Base-by-base conservation (phyloP, 2,329 filamentous ascomycete genomes). In the Aspergillus spinulosporus region DNA sequence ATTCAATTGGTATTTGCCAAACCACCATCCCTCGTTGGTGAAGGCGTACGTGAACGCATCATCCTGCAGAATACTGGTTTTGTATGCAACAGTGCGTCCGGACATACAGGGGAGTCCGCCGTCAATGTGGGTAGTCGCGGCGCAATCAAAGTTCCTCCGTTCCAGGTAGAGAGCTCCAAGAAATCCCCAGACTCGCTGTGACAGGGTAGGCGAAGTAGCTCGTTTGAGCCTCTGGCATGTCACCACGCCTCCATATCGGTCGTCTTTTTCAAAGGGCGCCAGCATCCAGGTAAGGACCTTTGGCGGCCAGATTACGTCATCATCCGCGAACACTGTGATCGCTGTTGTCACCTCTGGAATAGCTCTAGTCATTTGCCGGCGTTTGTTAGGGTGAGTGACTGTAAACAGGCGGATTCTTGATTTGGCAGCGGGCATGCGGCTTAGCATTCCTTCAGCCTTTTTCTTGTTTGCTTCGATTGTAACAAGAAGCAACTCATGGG, bases 101-200 rank as follows among this genome's bases (percentile, higher is more conserved):
- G 93, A 97, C 80, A 97, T 90, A 78, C 93, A 97, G 8, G 93
- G 95, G n/a, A 95, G 88, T 40, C 93, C 93, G 57, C 93, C 93
- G 71, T 97, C 93, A 50, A 97, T 88, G 76, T 93, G 90, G 72
- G 95, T 93, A 54, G 92, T 97, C 32, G 93, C 92, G 47, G 92
- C 95, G 70, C 95, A 96, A 74, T 97, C 93, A 72, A 97, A 97
- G 76, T 97, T 97, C 59, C 93, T 87, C 57, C 93, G 86, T 74
- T 96, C 90, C 60, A 97, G 88, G 74, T 97, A 97, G 50, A 92
- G 86, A 21, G 92, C 90, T 4, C 92, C 92, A 21, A 97, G 82
- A 81, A 93, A 97, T 70, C 92, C 92, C 86, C 87, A 97, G 62
- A 90, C 78, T 49, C 83, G 83, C 42, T 84, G 84, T 28, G 79